Evolutionary conservation across 768 basidiomycete genomes (phyloP), one percentile per base, ranked within the genome.

Genomic region (Lactarius pseudohatsudake): DNA sequence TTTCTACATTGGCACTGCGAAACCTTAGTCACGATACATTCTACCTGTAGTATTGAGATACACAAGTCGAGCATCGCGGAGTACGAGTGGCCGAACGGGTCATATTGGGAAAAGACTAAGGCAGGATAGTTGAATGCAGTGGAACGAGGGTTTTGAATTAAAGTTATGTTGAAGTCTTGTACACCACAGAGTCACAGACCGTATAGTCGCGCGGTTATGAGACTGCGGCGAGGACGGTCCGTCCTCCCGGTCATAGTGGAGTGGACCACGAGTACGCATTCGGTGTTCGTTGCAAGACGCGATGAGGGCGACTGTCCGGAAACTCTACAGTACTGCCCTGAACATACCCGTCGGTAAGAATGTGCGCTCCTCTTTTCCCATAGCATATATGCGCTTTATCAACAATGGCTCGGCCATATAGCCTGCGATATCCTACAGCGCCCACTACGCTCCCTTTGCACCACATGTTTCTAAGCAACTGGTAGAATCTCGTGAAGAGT

Each of bases 21-120:
- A 53, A 8, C 20, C 8, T 64, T 20, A 68, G 69, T 43, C 47
- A 66, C 13, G 16, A 5, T 32, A 11, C 4, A 0, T 18, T n/a
- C 18, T 20, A 4, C 47, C 20, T 36, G 26, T 75, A 94, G 93
- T 70, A 96, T 97, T 74, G 91, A 96, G 79, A 95, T 98, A 88
- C 82, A 86, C 74, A 84, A 87, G 69, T 74, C 85, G 61, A 92
- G 91, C 70, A 93, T 96, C 71, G 85, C 84, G 15, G 86, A 91
- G 72, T 98, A 84, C 74, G 86, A 91, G 72, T 98, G 86, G 86
- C 96, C 96, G 8, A 80, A 85, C 70, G 96, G 96, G 5, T 80
- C 85, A 6, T 94, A 94, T 76, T 96, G 94, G 94, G 78, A 76
- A 57, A 76, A 79, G 36, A 65, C 64, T 15, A 62, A 62, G 28